Evolutionary conservation across 805 yeast genomes (phyloP).

Genomic region (Pichia californica): DNA sequence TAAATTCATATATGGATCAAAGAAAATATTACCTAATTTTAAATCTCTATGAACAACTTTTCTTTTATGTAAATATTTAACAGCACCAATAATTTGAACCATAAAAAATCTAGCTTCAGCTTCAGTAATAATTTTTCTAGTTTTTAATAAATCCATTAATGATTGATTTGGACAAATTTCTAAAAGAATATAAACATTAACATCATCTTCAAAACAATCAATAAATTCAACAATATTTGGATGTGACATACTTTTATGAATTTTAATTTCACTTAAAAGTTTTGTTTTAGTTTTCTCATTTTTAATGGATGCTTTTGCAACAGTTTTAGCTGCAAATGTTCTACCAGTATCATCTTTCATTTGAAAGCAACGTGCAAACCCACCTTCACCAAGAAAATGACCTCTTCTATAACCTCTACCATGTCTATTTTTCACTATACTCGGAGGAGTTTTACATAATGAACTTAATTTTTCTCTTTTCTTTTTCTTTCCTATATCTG

Average conservation of each 20-base stretch:
- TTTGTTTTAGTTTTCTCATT: conserved; percentile 84
- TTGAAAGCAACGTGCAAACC: conserved; percentile 97
- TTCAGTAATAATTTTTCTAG: conserved; percentile 78
- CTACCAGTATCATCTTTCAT: conserved; percentile 86
- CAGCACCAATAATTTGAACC: conserved; percentile 92
- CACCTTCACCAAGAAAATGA: conserved; percentile 91
- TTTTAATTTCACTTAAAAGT: conserved; percentile 87
- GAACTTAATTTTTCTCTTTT: conserved; percentile 86
- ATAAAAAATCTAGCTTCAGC: conserved; percentile 87
- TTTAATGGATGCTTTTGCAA: conserved; percentile 90
- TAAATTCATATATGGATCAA: conserved; percentile 88
- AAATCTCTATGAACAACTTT: conserved; percentile 94
- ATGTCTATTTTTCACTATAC: conserved; percentile 76
- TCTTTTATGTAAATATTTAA: conserved; percentile 84
- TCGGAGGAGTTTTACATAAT: conserved; percentile 94
- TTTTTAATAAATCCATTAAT: conserved; percentile 83
- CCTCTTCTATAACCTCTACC: conserved; percentile 93
- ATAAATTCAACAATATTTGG: conserved; percentile 86
- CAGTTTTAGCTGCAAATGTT: conserved; percentile 93
- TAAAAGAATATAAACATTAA: conserved; percentile 84
- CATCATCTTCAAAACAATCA: conserved; percentile 96
- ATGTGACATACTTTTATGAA: conserved; percentile 85
- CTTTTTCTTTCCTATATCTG: conserved; percentile 40
- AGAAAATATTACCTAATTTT: conserved; percentile 91
- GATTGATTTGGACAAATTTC: conserved; percentile 96